phyloP scores from a whole-genome alignment of 2,329 filamentous ascomycete genomes.

The Herpomyces periplanetae region DNA sequence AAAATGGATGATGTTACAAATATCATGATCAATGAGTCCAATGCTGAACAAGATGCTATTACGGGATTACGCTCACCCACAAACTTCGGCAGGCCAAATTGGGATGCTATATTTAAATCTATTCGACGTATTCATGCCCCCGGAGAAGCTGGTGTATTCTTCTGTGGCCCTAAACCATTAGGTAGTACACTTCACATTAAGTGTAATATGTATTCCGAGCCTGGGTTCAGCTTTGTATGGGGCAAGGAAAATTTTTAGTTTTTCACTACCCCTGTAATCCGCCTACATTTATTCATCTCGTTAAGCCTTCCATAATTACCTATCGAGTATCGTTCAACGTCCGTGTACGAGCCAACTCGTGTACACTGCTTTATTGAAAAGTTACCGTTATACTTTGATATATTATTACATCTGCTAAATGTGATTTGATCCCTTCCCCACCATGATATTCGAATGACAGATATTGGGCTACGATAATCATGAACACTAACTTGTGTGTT shows the following conservation, averaged over 20 bases:
- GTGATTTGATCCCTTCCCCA: too few species aligned
- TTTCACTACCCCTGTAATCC: too few species aligned
- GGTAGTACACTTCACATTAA: conserved; percentile 39
- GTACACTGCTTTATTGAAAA: too few species aligned
- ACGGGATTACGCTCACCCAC: conserved; percentile 44
- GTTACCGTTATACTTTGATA: too few species aligned
- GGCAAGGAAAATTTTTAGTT: conserved; percentile 14
- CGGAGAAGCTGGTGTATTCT: conserved; percentile 37
- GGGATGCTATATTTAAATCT: conserved; percentile 58
- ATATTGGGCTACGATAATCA: too few species aligned
- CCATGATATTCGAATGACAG: too few species aligned
- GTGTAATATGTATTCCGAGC: conserved; percentile 58
- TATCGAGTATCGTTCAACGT: too few species aligned
- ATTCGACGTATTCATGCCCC: conserved; percentile 38
- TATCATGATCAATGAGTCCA: conserved; percentile 69
- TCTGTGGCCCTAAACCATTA: conserved; percentile 44
- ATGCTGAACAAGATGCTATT: conserved; percentile 46
- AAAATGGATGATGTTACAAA: conserved; percentile 53
- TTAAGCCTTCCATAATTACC: too few species aligned
- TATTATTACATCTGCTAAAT: too few species aligned
- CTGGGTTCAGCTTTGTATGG: conserved; percentile 15
- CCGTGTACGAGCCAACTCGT: too few species aligned
- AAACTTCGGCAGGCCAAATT: conserved; percentile 54
- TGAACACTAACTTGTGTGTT: too few species aligned
- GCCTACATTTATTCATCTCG: too few species aligned